Conservation (phyloP, 2,329 filamentous ascomycete genomes). For the Fusarium torulosum region DNA sequence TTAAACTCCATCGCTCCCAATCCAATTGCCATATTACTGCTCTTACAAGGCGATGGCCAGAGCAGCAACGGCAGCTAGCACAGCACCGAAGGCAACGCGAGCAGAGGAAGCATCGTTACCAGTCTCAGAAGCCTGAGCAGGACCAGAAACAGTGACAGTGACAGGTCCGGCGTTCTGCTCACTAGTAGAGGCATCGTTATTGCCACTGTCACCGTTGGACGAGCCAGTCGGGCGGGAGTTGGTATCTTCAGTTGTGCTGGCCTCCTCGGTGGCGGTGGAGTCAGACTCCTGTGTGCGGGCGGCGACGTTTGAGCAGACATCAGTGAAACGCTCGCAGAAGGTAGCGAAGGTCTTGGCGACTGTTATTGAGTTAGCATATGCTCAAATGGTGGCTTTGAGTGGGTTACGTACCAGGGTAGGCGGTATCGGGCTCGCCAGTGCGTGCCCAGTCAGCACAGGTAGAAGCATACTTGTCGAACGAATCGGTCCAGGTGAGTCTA, state of each 20-base stretch:
- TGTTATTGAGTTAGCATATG: conserved; percentile 35
- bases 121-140: conserved; percentile 22
- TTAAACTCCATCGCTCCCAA: conserved; percentile 7
- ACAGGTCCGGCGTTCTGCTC: conserved; percentile 24
- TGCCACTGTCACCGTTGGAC: background rate
- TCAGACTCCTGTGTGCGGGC: conserved; percentile 24
- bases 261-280: conserved; percentile 6
- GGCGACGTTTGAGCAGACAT: conserved; percentile 43
- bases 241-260: conserved; percentile 23
- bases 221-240: conserved; percentile 13
- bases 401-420: conserved; percentile 44
- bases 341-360: conserved; percentile 49
- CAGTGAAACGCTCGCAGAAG: conserved; percentile 50
- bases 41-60: conserved; percentile 45
- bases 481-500: conserved; percentile 48
- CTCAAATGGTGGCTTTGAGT: background rate
- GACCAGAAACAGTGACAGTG: conserved; percentile 40
- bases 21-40: background rate
- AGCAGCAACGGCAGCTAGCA: conserved; percentile 40
- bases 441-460: conserved; percentile 50
- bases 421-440: conserved; percentile 46
- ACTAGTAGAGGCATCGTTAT: conserved; percentile 17
- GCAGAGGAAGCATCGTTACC: conserved; percentile 38
- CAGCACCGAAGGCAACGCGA: conserved; percentile 40
- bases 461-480: conserved; percentile 49